Evolutionary conservation across 148 eudicot species (phyloP).

Genomic region (Rhododendron simsii): DNA sequence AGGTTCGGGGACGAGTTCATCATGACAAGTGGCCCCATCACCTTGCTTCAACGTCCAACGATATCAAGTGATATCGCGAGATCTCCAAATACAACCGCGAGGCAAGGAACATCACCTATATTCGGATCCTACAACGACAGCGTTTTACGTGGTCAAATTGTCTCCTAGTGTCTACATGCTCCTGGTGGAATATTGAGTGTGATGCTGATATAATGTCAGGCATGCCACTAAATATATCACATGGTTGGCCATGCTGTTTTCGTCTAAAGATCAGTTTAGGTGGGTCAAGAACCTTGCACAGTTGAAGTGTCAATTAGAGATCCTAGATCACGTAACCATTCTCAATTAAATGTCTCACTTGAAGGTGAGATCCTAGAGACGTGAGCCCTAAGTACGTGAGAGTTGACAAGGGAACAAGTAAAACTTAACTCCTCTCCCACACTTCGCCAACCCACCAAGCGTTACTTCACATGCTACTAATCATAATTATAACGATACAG

Average conservation of each 20-base stretch:
- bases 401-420: not conserved
- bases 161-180: not conserved
- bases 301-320: not conserved
- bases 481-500: not conserved
- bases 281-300: not conserved
- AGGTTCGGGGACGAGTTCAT: not conserved
- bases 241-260: not conserved
- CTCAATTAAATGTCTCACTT: not conserved
- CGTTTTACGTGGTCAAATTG: not conserved
- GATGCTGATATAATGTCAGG: not conserved
- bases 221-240: not conserved
- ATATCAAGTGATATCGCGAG: not conserved
- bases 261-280: not conserved
- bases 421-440: not conserved
- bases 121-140: not conserved
- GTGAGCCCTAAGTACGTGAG: not conserved
- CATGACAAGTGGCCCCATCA: not conserved
- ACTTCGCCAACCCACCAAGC: not conserved
- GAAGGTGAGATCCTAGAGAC: not conserved
- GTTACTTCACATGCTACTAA: not conserved
- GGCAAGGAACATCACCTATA: not conserved
- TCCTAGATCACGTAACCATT: not conserved
- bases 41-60: not conserved
- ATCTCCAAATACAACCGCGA: not conserved
- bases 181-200: not conserved